Evolutionary conservation across 2,329 filamentous ascomycete genomes (phyloP).

Genomic region (Dactylellina haptotyla): DNA sequence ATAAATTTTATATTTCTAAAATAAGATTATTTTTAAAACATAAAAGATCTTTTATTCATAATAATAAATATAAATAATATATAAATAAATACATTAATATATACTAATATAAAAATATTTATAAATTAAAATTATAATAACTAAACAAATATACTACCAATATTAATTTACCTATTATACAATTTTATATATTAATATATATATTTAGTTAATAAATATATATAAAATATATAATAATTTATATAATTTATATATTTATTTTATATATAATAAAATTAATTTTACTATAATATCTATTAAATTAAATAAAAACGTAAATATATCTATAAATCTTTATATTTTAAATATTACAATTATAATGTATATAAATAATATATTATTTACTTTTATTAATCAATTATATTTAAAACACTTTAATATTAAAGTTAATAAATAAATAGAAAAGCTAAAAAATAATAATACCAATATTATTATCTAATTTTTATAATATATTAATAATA

Average conservation of each 20-base stretch:
- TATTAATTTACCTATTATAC: background rate
- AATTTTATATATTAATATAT: background rate
- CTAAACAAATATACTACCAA: background rate
- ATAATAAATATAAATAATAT: background rate
- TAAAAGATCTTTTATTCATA: background rate
- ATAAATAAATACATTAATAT: background rate
- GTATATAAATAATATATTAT: background rate
- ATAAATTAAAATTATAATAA: background rate
- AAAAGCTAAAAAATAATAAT: background rate
- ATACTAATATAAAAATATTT: too few relatives aligned
- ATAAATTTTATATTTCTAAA: background rate
- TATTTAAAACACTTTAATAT: slow-evolving; percentile 1
- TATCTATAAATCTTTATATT: background rate
- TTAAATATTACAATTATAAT: background rate
- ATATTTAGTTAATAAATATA: background rate
- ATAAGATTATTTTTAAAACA: background rate
- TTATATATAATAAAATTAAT: background rate
- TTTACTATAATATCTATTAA: background rate
- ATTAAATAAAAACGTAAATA: background rate
- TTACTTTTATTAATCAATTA: background rate
- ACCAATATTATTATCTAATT: background rate
- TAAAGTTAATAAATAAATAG: background rate
- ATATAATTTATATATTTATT: background rate
- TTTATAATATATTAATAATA: background rate
- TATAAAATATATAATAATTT: background rate